Base-by-base conservation (phyloP, 345 rosid genomes). In the Eucalyptus marginata region DNA sequence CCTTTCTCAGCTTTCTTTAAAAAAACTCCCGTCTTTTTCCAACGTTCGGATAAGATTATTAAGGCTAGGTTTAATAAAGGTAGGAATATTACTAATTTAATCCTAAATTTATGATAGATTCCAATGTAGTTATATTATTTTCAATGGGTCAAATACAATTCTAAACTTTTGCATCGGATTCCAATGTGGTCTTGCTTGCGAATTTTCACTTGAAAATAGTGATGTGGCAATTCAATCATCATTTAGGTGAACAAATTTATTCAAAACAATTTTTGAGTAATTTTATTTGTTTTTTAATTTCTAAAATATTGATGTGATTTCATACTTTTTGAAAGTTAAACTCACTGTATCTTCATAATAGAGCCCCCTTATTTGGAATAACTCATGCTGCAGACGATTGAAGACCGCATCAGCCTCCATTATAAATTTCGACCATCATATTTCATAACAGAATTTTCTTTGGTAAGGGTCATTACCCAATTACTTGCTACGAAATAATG, bases 161-260 rank as follows among this genome's bases (percentile, higher is more conserved):
- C 64, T 25, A 0, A 10, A 58, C 12, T 25, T 5, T 24, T 58
- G 13, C 3, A 0, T 2, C 0, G 5, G 12, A 58, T 25, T 58
- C 6, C 7, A 58, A 25, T 51, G 0, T 51, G 6, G 22, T 51
- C 54, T 51, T 51, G 20, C 54, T 51, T 51, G 54, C 3, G 15
- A 59, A 59, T 25, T 59, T 59, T 59, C 3, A 0, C 66, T 11
- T 59, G 2, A 59, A 25, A 59, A 59, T 27, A 27, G 15, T 59
- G 15, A 59, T 11, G n/a, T 11, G 31, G 31, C 14, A 59, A 5
- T 59, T 5, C 31, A 27, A 27, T 59, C 31, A 59, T 59, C 31
- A 58, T 56, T 56, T 59, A 59, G 0, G 0, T 59, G 14, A 3
- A 59, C 1, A 59, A 2, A 27, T 59, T 11, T 59, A 59, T 59